Conservation (phyloP, 345 rosid species). For the Syzygium aromaticum region DNA sequence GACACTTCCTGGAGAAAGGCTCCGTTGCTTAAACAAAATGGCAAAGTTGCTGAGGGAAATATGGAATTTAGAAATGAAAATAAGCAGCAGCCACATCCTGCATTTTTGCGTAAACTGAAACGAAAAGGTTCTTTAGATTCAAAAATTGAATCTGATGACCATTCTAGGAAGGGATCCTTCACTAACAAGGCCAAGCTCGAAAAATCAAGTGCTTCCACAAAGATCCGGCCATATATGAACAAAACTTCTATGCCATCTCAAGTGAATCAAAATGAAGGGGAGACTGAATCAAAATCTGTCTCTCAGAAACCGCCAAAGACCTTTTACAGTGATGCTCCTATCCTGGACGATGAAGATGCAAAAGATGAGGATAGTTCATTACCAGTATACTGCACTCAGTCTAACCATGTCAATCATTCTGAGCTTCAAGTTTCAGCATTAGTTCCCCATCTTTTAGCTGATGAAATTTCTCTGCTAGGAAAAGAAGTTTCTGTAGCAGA, state of each 20-base stretch:
- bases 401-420: background rate
- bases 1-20: slow-evolving; percentile 1
- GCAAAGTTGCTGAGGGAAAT: slow-evolving; percentile 6
- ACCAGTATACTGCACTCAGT: background rate
- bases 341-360: background rate
- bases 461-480: slow-evolving; percentile 13
- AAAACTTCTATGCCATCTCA: background rate
- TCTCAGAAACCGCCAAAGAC: slow-evolving; percentile 1
- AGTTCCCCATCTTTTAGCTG: slow-evolving; percentile 26
- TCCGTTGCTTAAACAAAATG: background rate
- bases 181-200: slow-evolving; percentile 14
- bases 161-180: slow-evolving; percentile 14
- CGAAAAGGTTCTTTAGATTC: slow-evolving; percentile 15
- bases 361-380: background rate
- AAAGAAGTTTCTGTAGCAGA: slow-evolving; percentile 17
- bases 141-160: slow-evolving; percentile 12
- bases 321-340: background rate
- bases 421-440: slow-evolving; percentile 2
- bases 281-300: slow-evolving; percentile 6
- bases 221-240: background rate
- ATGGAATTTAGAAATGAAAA: slow-evolving; percentile 8
- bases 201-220: background rate
- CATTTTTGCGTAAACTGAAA: slow-evolving; percentile 22
- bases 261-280: slow-evolving; percentile 1
- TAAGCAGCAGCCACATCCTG: slow-evolving; percentile 14